A percentile compares a stretch with the other conserved stretches of the same genome.
Evolutionary conservation across 2,329 filamentous ascomycete genomes (phyloP).

Genomic region (Xylaria sp.): DNA sequence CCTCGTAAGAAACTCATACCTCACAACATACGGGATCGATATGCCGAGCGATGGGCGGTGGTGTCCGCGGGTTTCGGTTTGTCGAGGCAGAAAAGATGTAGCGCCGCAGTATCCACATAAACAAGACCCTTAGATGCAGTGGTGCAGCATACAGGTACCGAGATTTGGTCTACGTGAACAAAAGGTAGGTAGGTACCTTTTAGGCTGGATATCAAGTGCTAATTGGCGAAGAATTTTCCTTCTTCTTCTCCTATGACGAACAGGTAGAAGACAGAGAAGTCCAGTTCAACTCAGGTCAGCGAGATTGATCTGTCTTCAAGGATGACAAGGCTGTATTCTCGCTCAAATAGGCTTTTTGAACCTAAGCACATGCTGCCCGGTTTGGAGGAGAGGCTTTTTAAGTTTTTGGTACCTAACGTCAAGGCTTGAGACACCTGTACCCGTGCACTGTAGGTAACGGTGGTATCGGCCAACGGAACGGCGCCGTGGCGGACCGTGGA

Average conservation of each 20-base stretch:
- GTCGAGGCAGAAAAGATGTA: background rate
- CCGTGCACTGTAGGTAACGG: background rate
- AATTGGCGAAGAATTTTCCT: background rate
- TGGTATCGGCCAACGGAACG: slow-evolving; percentile 30
- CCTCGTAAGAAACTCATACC: background rate
- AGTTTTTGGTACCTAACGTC: background rate
- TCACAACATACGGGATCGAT: background rate
- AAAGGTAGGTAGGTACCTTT: background rate
- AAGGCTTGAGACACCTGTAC: background rate
- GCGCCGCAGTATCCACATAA: background rate
- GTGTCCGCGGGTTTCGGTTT: background rate
- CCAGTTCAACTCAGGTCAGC: background rate
- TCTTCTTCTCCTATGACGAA: background rate
- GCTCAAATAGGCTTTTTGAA: no score
- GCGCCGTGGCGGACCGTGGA: slow-evolving; percentile 30
- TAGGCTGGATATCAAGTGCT: background rate
- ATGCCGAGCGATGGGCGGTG: background rate
- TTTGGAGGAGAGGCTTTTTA: background rate
- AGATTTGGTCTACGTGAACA: background rate
- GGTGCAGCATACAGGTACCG: background rate
- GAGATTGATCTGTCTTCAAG: background rate
- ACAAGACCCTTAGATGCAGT: background rate
- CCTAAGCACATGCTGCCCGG: no score
- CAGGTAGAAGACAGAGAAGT: background rate
- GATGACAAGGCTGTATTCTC: no score